Conservation (phyloP, 768 basidiomycete species). For the Mycena maculata region DNA sequence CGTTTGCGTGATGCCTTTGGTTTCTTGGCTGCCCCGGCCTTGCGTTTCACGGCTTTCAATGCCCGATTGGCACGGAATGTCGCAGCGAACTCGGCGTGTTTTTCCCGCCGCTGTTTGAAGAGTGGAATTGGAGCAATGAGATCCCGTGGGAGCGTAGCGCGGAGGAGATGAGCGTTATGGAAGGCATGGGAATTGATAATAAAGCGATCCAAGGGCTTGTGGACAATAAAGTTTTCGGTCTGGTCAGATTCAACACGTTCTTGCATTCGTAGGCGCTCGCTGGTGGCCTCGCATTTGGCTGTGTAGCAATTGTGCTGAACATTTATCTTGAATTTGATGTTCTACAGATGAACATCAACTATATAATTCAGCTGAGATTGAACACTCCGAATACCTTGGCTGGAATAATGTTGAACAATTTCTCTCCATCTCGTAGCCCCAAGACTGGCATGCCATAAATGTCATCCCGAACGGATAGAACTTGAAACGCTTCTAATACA, state of each 20-base stretch:
- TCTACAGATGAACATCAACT: constrained; percentile 40
- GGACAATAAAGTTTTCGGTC: background rate
- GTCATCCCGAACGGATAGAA: background rate
- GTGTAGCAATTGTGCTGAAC: constrained; percentile 1
- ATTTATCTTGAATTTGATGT: constrained; percentile 2
- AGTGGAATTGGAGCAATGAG: constrained; percentile 7
- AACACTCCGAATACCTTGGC: constrained; percentile 4
- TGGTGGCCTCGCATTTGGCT: background rate
- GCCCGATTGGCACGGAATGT: background rate
- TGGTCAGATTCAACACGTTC: background rate
- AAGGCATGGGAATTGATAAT: background rate
- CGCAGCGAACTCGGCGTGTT: background rate
- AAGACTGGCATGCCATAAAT: background rate
- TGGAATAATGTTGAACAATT: background rate
- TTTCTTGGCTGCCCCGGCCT: background rate
- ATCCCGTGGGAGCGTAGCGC: background rate
- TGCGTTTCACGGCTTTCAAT: background rate
- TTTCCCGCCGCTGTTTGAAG: background rate
- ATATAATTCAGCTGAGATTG: background rate
- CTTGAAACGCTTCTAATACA: background rate
- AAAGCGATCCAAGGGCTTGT: background rate
- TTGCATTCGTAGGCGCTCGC: background rate
- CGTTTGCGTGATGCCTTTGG: background rate
- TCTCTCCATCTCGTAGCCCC: background rate
- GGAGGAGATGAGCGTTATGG: background rate